Conservation (phyloP, 129 eudicot species). For the Arctium lappa region DNA sequence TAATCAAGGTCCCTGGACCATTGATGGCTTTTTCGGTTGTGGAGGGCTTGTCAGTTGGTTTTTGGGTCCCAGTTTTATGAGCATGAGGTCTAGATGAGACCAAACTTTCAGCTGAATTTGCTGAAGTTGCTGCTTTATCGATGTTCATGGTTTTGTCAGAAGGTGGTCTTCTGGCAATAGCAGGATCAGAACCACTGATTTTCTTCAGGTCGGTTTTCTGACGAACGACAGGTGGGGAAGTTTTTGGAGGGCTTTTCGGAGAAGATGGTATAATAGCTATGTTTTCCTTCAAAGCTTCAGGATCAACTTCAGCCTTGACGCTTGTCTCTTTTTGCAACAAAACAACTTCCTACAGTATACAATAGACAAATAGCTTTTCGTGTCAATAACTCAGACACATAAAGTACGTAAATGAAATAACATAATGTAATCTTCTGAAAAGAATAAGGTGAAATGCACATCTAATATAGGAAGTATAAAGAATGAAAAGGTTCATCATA, state of each 20-base stretch:
- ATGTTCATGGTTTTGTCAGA: slow-evolving; percentile 38
- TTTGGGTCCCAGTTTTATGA: slow-evolving; percentile 29
- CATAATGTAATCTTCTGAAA: too few relatives aligned
- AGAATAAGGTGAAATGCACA: too few relatives aligned
- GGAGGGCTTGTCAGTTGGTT: slow-evolving; percentile 10
- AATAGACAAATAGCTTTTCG: too few relatives aligned
- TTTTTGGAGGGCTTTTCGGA: slow-evolving; percentile 56
- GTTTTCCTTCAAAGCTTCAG: slow-evolving; percentile 29
- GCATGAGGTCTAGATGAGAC: slow-evolving; percentile 29
- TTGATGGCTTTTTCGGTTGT: slow-evolving; percentile 39
- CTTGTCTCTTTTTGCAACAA: slow-evolving; percentile 36
- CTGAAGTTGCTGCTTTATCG: slow-evolving; percentile 13
- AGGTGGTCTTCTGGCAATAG: slow-evolving; percentile 33
- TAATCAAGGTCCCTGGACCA: neutral
- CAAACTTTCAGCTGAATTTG: slow-evolving; percentile 30
- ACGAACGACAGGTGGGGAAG: slow-evolving; percentile 17
- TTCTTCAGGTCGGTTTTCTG: slow-evolving; percentile 31
- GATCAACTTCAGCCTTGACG: slow-evolving; percentile 38
- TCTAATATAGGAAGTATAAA: too few relatives aligned
- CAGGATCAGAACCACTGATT: slow-evolving; percentile 20
- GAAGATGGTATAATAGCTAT: slow-evolving; percentile 21
- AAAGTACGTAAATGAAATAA: too few relatives aligned
- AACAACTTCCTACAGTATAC: slow-evolving; percentile 29
- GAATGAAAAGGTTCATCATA: too few relatives aligned
- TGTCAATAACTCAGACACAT: too few relatives aligned